Evolutionary conservation across 2,329 filamentous ascomycete genomes (phyloP), one percentile per base, ranked within the genome.

Genomic region (Diaporthe humulicola): DNA sequence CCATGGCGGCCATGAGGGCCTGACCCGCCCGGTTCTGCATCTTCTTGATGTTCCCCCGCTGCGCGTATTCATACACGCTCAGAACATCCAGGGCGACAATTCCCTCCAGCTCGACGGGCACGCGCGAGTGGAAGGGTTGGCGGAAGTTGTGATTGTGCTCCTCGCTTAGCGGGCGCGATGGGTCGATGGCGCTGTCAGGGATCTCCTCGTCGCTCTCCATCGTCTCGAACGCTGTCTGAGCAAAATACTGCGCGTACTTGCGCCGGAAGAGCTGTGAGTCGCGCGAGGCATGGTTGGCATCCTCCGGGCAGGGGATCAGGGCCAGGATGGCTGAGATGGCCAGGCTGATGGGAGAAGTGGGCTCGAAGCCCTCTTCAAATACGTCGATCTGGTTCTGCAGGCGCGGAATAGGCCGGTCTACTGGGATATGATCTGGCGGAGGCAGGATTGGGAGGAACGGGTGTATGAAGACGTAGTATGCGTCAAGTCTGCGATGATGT

Each of bases 391-490:
- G 79, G 64, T 80, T 82, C 73, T 86, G 84, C 17, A 83, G 77
- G 8, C 84, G 77, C 6, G 82, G 78, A 0, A 81, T 75, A 7
- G 83, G 79, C 70, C 84, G 80, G 74, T 83, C 85, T 42, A 81
- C 76, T 17, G 84, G 80, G 38, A 79, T 75, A 38, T 75, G 75
- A 28, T 80, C 80, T 8, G 87, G 86, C 3, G 87, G 81, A 17
- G 87, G 87, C 3, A 89, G 78, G 48, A 89, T 87, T 4, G 87
- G 87, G 25, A 89, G 85, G 74, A 84, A 89, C 0, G 86, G 84
- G 75, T 89, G 87, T 73, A 89, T 86, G 83, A 85, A 89, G 73
- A 86, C 83, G 75, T 89, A 89, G 78, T 89, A 89, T 5, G 86
- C 87, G 74, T 87, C 85, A 28, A 88, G 80, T 61, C 79, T 82